These are phyloP conservation scores for Fusarium pseudonygamai DNA, from an alignment of 2,329 filamentous ascomycete genomes.

Conservation along the genomic window DNA sequence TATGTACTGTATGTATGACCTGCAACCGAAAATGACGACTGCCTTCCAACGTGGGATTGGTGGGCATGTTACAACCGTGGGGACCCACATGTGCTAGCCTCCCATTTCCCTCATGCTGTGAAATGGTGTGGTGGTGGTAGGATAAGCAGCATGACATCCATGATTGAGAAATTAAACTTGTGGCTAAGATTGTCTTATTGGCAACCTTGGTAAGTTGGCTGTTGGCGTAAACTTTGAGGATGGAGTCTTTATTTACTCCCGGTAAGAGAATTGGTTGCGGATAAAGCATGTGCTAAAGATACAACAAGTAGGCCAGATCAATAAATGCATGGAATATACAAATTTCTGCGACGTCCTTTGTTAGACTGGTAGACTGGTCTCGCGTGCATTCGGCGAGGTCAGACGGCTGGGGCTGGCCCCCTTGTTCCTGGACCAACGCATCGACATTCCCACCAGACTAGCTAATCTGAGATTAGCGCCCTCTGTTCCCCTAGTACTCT, in stretches of 20 bases:
- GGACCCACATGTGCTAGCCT: slow-evolving; percentile 31
- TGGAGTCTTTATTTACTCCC: not conserved
- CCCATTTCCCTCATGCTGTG: slow-evolving; percentile 9
- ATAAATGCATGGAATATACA: slow-evolving; percentile 3
- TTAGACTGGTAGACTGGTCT: slow-evolving; percentile 3
- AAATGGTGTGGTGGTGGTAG: slow-evolving; percentile 23
- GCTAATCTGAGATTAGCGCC: slow-evolving; percentile 29
- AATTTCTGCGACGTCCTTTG: slow-evolving; percentile 10
- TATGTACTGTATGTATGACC: slow-evolving; percentile 27
- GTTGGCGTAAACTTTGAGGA: slow-evolving; percentile 15
- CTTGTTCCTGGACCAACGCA: slow-evolving; percentile 34
- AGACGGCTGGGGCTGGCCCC: slow-evolving; percentile 5
- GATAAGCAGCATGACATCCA: slow-evolving; percentile 22
- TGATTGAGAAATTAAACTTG: slow-evolving; percentile 35
- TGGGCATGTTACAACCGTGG: slow-evolving; percentile 19
- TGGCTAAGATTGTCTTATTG: slow-evolving; percentile 22
- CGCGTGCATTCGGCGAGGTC: not conserved
- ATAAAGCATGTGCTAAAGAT: not conserved
- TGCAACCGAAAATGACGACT: slow-evolving; percentile 29
- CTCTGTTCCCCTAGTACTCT: slow-evolving; percentile 18
- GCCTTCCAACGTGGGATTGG: slow-evolving; percentile 31
- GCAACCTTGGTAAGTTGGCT: not conserved
- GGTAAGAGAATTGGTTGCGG: not conserved
- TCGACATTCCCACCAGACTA: slow-evolving; percentile 6
- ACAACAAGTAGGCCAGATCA: not conserved